Evolutionary conservation across 345 rosid species (phyloP), one percentile per base, ranked within the genome.

Genomic region (Melaleuca alternifolia): DNA sequence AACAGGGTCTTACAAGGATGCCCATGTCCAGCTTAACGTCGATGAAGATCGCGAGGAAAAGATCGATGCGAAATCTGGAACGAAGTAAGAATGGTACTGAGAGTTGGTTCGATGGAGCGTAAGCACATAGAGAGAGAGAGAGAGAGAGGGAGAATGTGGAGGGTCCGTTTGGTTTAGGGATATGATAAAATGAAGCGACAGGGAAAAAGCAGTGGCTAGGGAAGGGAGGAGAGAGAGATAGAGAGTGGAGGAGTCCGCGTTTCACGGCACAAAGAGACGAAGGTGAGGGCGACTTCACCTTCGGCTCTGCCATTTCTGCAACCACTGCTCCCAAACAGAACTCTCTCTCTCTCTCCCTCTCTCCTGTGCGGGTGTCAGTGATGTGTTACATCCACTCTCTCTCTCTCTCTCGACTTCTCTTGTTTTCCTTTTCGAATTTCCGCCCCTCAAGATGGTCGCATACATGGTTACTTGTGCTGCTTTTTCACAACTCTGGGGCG

Each of bases 201-300:
- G 24, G 12, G 48, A 37, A 71, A 71, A 71, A 71, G 79, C 79
- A 71, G 79, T 18, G 79, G 79, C 79, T 48, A 18, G 79, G 4
- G 54, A 51, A 23, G 57, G 59, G 12, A 23, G 48, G 37, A 84
- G 44, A 56, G 77, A 44, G 85, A 84, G 77, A 57, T 41, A 41
- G 24, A 84, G 77, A 84, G 51, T 37, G 86, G 23, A 57, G 52
- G 79, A 71, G 79, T 51, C 85, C 85, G 85, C 57, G 59, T 83
- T 83, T 83, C 85, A 44, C 85, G 85, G 85, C 85, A 51, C 57
- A 83, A 83, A 54, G 85, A 51, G 85, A 51, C 85, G 85, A 83
- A 26, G 23, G 12, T 83, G 85, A 83, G 37, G 57, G 85, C 46
- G 85, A 83, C 85, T 51, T 54, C 85, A 51, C 85, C 59, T 28